These are phyloP conservation scores for Dryadomyces quercus-mongolicae DNA, from an alignment of 2,329 filamentous ascomycete genomes.

Conservation along the genomic window DNA sequence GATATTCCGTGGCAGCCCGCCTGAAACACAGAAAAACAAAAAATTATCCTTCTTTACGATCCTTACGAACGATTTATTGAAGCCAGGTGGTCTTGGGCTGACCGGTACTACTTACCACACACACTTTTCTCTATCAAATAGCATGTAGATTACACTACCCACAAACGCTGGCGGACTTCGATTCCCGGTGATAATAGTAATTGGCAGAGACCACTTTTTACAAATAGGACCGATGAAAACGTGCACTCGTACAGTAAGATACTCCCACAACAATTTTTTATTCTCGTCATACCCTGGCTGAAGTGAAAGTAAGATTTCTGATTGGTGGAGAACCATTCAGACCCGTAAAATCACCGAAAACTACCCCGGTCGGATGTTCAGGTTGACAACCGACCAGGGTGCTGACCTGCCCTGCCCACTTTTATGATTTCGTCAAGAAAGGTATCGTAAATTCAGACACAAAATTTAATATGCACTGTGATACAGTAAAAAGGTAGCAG, in stretches of 20 bases:
- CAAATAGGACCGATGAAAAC: neutral
- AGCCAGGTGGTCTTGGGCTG: conserved; percentile 13
- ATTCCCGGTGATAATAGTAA: conserved; percentile 12
- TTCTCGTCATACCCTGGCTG: too few relatives aligned
- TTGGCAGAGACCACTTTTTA: conserved; percentile 11
- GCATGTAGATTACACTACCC: conserved; percentile 1
- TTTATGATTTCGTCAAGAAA: too few relatives aligned
- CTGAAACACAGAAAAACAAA: neutral
- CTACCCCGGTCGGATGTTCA: too few relatives aligned
- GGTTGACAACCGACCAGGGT: too few relatives aligned
- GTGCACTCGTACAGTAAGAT: neutral
- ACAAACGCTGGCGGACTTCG: conserved; percentile 10
- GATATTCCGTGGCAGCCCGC: neutral
- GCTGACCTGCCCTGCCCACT: too few relatives aligned
- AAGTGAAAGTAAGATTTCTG: too few relatives aligned
- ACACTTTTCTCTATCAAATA: conserved; percentile 1
- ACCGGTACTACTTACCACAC: neutral
- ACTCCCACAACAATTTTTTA: neutral
- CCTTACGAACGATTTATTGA: conserved; percentile 31
- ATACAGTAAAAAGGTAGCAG: too few relatives aligned
- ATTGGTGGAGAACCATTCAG: too few relatives aligned
- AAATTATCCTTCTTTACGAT: conserved; percentile 38
- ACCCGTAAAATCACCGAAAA: too few relatives aligned
- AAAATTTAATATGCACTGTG: too few relatives aligned
- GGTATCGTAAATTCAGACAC: too few relatives aligned